Evolutionary conservation across 2,329 filamentous ascomycete genomes (phyloP).

Genomic region (Penicillium sp.): DNA sequence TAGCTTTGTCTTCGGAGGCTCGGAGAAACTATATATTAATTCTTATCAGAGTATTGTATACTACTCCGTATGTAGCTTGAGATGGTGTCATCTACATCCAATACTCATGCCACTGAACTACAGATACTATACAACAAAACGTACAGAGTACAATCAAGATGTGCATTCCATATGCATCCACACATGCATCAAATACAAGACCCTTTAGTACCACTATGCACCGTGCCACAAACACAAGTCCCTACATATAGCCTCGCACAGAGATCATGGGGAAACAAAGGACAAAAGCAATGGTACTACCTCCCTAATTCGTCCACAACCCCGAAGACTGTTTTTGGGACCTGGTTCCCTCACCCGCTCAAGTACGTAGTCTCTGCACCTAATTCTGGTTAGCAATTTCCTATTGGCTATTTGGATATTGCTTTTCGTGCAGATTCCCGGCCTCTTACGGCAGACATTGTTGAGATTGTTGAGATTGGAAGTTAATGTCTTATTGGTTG

Average conservation of each 20-base stretch:
- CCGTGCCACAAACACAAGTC: conserved; percentile 2
- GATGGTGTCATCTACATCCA: not conserved
- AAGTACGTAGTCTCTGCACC: not conserved
- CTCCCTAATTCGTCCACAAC: conserved; percentile 13
- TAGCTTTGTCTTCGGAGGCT: not conserved
- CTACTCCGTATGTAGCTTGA: not conserved
- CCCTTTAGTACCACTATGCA: not conserved
- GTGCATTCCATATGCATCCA: not conserved
- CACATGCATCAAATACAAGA: not conserved
- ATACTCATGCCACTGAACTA: too few species aligned
- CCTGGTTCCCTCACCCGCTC: not conserved
- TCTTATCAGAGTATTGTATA: not conserved
- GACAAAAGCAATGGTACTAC: conserved; percentile 7
- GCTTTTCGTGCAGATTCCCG: not conserved
- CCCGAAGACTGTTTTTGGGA: conserved; percentile 11
- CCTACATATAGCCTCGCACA: conserved; percentile 7
- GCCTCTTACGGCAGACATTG: not conserved
- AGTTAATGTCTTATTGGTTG: not conserved
- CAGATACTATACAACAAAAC: not conserved
- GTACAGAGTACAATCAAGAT: not conserved
- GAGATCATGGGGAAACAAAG: not conserved
- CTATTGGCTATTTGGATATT: not conserved
- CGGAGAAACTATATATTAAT: conserved; percentile 1
- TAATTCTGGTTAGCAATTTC: not conserved
- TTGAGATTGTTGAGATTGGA: not conserved